Base-by-base conservation (phyloP, 495 filamentous ascomycete genomes). In the Penicillium bialowiezense region DNA sequence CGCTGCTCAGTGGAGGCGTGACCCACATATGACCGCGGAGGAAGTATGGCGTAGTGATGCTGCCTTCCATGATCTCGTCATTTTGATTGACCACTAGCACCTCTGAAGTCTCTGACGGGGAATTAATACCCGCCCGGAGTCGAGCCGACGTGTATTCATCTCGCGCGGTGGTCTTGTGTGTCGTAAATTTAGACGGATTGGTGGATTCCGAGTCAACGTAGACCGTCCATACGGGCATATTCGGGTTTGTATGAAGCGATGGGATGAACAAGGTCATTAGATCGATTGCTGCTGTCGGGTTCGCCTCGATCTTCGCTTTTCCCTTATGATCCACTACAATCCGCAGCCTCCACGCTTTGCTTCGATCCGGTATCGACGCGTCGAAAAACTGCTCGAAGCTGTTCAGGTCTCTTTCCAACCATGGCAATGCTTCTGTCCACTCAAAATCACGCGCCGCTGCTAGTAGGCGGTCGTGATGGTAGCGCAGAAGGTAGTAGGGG, bases 61-160 rank as follows among this genome's bases (percentile, higher is more conserved):
- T 90, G 14, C 89, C 89, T 62, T 98, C 93, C 85, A 95, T 95
- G 7, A 95, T 66, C 45, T 90, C 80, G 2, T 79, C 78, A 18
- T 76, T 60, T 1, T 67, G 65, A 59, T 88, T 90, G 44, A 90
- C 72, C 20, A 96, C 59, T 21, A 97, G 72, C 6, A 93, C 87
- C 63, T 96, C 91, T 14, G 74, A 76, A 34, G 65, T 63, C 28
- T 84, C 79, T 0, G 69, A 58, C 2, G 70, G 71, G 2, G 65
- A 71, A 3, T 19, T 51, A 41, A 93, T 84, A 0, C 71, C 74
- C 0, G 74, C 76, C 2, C 85, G 69, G 10, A 69, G 58, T 21
- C 88, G 74, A 5, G 86, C 87, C n/a, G 58, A 66, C 5, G 79
- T 79, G 49, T 93, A 95, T 52, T 80, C 69, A 5, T 74, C 69